These are phyloP conservation scores for Solanum etuberosum DNA, from an alignment of 257 asterid genomes.

Conservation along the genomic window DNA sequence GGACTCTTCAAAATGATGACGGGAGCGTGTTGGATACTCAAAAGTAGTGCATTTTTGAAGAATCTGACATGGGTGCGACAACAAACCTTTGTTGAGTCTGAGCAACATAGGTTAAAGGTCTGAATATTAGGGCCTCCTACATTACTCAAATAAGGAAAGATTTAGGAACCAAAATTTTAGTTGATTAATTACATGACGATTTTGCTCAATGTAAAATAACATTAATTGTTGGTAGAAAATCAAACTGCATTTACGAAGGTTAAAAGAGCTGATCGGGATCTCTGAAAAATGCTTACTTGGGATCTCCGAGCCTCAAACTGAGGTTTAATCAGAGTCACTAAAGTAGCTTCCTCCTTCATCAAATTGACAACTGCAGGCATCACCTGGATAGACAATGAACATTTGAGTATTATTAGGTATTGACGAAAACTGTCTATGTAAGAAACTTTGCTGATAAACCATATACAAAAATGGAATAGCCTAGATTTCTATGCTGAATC, in stretches of 20 bases:
- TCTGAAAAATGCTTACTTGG: conserved; percentile 35
- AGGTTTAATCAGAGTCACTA: conserved; percentile 83
- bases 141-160: neutral
- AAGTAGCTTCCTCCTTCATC: conserved; percentile 71
- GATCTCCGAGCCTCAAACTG: conserved; percentile 94
- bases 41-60: neutral
- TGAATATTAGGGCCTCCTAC: neutral
- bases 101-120: neutral
- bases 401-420: neutral
- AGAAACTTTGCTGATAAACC: neutral
- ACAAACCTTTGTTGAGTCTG: neutral
- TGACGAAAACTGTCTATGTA: neutral
- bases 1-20: neutral
- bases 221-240: neutral
- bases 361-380: conserved; percentile 80
- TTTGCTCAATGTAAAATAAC: neutral
- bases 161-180: neutral
- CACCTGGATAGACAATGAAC: conserved; percentile 40
- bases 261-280: neutral
- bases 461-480: neutral
- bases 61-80: neutral
- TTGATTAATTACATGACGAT: neutral
- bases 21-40: neutral
- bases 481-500: neutral
- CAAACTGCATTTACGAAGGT: neutral